Percentiles rank a stretch among this genome's conserved stretches.
These are phyloP conservation scores for Tylopilus intermedius DNA, from an alignment of 768 basidiomycete genomes.

Conservation along the genomic window DNA sequence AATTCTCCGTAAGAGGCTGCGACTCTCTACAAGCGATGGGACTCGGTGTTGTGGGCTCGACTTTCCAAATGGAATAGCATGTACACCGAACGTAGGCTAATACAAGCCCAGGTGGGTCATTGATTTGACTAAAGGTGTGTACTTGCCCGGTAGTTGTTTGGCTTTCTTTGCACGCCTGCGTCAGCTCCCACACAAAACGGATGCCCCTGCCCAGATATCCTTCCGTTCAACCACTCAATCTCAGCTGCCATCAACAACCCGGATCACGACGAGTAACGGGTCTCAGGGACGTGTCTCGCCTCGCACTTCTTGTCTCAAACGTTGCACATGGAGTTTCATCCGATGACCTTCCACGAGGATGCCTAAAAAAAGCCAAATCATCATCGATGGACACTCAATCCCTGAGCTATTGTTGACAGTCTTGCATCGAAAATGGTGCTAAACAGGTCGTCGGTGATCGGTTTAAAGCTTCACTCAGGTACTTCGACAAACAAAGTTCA, in stretches of 20 bases:
- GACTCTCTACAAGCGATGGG: conserved; percentile 6
- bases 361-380: not conserved
- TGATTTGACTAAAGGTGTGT: not conserved
- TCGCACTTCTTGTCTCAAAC: not conserved
- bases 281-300: conserved; percentile 7
- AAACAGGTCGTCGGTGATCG: conserved; percentile 3
- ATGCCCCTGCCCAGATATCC: too few relatives aligned
- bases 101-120: not conserved
- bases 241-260: not conserved
- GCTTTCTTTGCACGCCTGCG: conserved; percentile 1
- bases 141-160: not conserved
- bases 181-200: not conserved
- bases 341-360: conserved; percentile 14
- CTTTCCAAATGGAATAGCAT: not conserved
- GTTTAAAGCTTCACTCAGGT: not conserved
- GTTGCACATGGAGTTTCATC: not conserved
- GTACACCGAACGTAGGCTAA: not conserved
- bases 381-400: not conserved
- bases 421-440: not conserved
- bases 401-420: conserved; percentile 1
- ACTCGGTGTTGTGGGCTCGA: not conserved
- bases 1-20: not conserved
- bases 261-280: conserved; percentile 11
- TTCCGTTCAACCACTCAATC: not conserved
- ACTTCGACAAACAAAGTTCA: not conserved